Evolutionary conservation across 176 grass and related monocot genomes (phyloP).

Genomic region (Oryza punctata): DNA sequence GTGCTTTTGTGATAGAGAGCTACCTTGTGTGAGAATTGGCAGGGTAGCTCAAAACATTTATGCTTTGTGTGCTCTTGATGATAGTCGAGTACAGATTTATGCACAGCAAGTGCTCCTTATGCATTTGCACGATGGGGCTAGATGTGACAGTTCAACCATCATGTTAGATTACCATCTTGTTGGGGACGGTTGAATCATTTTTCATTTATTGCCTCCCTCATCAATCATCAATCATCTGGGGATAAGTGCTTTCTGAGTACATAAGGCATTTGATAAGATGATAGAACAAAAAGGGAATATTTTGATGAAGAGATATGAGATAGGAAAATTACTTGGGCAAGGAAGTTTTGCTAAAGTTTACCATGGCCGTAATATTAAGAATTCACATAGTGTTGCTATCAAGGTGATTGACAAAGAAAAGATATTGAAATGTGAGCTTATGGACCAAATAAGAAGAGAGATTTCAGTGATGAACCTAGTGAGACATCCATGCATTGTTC

Average conservation of each 20-base stretch:
- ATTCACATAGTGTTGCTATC: constrained; percentile 74
- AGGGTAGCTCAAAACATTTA: constrained; percentile 17
- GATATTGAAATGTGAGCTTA: constrained; percentile 71
- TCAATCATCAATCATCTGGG: neutral
- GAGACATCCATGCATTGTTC: constrained; percentile 76
- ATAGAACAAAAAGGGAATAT: constrained; percentile 63
- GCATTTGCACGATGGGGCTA: constrained; percentile 34
- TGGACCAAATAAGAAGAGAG: constrained; percentile 83
- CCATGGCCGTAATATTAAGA: constrained; percentile 59
- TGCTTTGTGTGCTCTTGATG: constrained; percentile 48
- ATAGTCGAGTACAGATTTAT: constrained; percentile 31
- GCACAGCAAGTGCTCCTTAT: constrained; percentile 32
- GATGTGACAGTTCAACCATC: constrained; percentile 37
- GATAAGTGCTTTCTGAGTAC: neutral
- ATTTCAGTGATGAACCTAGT: constrained; percentile 90
- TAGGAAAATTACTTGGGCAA: constrained; percentile 80
- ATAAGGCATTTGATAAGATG: constrained; percentile 47
- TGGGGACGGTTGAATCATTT: constrained; percentile 60
- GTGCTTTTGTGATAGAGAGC: constrained; percentile 61
- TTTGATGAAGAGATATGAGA: constrained; percentile 75
- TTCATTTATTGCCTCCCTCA: neutral
- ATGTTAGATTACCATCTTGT: constrained; percentile 53
- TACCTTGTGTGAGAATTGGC: constrained; percentile 35
- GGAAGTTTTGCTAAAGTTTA: constrained; percentile 98
- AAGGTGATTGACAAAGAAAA: constrained; percentile 97